Evolutionary conservation across 2,329 filamentous ascomycete genomes (phyloP).

Genomic region (Epichloe sp.): DNA sequence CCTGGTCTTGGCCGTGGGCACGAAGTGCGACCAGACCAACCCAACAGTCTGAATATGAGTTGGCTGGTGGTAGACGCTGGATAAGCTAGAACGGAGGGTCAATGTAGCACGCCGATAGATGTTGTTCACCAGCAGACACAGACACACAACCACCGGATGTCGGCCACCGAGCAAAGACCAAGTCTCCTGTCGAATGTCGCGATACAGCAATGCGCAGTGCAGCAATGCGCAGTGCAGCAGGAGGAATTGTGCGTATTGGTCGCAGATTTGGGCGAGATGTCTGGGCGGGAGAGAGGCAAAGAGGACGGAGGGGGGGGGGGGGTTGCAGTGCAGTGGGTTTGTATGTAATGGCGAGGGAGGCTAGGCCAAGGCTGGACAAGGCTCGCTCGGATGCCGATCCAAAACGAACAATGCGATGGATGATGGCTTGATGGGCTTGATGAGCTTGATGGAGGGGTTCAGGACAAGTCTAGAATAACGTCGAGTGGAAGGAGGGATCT

Average conservation of each 20-base stretch:
- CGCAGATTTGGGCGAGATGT: background rate
- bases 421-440: background rate
- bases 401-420: slow-evolving; percentile 1
- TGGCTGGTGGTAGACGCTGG: background rate
- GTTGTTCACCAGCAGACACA: no score
- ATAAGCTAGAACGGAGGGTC: no score
- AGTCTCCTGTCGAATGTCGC: background rate
- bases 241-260: background rate
- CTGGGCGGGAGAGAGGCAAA: background rate
- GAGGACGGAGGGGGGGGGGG: no score
- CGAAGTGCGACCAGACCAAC: background rate
- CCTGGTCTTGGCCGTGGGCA: background rate
- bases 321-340: background rate
- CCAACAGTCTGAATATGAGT: background rate
- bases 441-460: background rate
- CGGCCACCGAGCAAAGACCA: no score
- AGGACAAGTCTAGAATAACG: no score
- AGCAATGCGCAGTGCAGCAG: no score
- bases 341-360: background rate
- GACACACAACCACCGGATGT: no score
- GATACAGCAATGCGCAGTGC: background rate
- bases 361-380: background rate
- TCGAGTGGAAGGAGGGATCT: no score
- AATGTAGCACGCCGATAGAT: no score
- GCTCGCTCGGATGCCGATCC: slow-evolving; percentile 3